Evolutionary conservation across 257 asterid species (phyloP), one percentile per base, ranked within the genome.

Genomic region (Gardenia jasminoides): DNA sequence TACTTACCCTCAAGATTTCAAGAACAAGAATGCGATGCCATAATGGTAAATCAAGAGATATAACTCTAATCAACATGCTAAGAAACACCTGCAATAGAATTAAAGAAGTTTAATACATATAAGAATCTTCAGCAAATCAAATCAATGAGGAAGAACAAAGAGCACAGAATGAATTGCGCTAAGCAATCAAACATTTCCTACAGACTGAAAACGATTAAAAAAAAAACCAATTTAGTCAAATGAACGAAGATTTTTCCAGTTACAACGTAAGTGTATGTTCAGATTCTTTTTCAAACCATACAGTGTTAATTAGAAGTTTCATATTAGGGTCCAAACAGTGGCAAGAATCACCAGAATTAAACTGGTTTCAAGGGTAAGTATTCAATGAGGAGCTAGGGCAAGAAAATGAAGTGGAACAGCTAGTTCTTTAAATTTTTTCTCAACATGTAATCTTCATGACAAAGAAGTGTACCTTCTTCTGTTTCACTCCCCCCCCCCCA

Each of bases 1-100:
- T 71, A 82, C 75, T 86, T 90, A 95, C 99, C 97, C 99, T 95
- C 90, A 95, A 83, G 76, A 91, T 86, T 86, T 95, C 99, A 77
- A 95, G 98, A 82, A 95, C 99, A 58, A 95, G 99, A 86, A 95
- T 95, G 69, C 98, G 97, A 87, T 95, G 99, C 99, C 99, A 93
- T 67, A 95, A 88, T 11, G 99, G 99, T 85, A 95, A 82, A 88
- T 95, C 99, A 83, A 92, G 94, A 86, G 97, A 86, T 82, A 88
- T 91, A 82, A 90, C 91, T 81, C 92, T 92, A 84, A 95, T 91
- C 84, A 95, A 79, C 93, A 95, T 93, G 90, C 98, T 95, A 87
- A 95, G 97, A 82, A 93, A 95, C 77, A 95, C 99, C 99, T 93
- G 86, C 77, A 82, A 52, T n/a, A 72, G 80, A 70, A 69, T 83